Conservation (phyloP, 2,329 filamentous ascomycete species). For the Herpotrichia juniperi region DNA sequence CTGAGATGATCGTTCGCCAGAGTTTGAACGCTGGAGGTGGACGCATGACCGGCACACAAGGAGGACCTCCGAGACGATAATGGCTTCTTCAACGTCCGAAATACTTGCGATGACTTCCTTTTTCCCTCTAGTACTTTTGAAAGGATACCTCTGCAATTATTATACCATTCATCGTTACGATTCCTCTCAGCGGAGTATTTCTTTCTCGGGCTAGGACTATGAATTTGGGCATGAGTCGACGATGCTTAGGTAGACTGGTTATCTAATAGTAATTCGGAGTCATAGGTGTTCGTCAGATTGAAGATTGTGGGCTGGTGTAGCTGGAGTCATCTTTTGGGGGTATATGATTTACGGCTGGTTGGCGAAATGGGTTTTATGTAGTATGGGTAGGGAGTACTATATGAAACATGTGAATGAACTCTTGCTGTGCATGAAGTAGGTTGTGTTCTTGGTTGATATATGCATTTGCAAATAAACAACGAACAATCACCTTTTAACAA, state of each 20-base stretch:
- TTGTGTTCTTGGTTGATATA: too few relatives aligned
- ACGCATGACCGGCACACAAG: constrained; percentile 56
- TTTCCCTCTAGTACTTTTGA: background rate
- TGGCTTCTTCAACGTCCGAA: background rate
- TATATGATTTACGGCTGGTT: background rate
- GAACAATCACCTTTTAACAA: too few relatives aligned
- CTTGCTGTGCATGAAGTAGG: too few relatives aligned
- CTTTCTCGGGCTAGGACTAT: background rate
- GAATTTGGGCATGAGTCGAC: background rate
- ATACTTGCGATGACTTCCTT: background rate
- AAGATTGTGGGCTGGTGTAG: background rate
- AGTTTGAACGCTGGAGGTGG: constrained; percentile 71
- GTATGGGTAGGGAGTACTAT: background rate
- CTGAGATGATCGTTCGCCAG: constrained; percentile 92
- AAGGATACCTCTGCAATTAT: constrained; percentile 10
- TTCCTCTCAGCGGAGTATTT: background rate
- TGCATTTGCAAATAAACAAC: too few relatives aligned
- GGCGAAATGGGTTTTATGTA: background rate
- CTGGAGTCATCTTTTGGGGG: background rate
- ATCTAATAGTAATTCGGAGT: constrained; percentile 1
- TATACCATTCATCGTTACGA: background rate
- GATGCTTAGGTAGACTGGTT: background rate
- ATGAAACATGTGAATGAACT: background rate
- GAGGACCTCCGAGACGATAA: constrained; percentile 20
- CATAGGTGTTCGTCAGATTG: background rate